Base-by-base conservation (phyloP, 345 rosid species). In the Alliaria petiolata region DNA sequence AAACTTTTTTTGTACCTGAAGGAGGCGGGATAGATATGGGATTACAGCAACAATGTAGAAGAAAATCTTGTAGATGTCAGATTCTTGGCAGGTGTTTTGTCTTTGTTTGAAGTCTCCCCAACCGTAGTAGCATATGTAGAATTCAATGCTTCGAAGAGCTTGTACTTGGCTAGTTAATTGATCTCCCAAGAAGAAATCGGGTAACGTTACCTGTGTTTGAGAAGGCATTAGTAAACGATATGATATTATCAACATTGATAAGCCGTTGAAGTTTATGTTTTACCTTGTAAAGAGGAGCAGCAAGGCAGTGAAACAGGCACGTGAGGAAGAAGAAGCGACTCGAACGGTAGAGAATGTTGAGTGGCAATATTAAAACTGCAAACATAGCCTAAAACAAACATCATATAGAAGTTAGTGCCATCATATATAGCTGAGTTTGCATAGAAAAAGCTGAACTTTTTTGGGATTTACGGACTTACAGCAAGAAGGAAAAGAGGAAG, bases 121-220 rank as follows among this genome's bases (percentile, higher is more conserved):
- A 3, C 67, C 86, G 22, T 90, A 85, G 72, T 85, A 82, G 59
- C 89, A 86, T 22, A 80, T 35, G 30, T 82, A 87, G 79, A 89
- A 84, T 42, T 69, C 70, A 35, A 85, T 65, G 51, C 79, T 80
- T 72, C 89, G 81, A 25, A 89, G 70, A 33, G 87, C 88, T 81
- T 83, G 88, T 25, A 86, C 86, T 84, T 85, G 86, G 81, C 90
- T 92, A 85, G 82, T 61, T 22, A 88, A 52, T 14, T 88, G 84
- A 70, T 86, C 90, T 49, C 83, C 93, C 78, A 86, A 77, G 81
- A 84, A 81, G 80, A 78, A 88, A 82, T 88, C 90, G 0, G 84
- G 86, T 25, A 83, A 78, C 11, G 81, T 84, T 22, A 88, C 89
- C 92, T 85, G 80, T 71, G 77, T 86, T n/a, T 17, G 28, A 56